Base-by-base conservation (phyloP, 768 basidiomycete genomes). In the Tylopilus sp. region DNA sequence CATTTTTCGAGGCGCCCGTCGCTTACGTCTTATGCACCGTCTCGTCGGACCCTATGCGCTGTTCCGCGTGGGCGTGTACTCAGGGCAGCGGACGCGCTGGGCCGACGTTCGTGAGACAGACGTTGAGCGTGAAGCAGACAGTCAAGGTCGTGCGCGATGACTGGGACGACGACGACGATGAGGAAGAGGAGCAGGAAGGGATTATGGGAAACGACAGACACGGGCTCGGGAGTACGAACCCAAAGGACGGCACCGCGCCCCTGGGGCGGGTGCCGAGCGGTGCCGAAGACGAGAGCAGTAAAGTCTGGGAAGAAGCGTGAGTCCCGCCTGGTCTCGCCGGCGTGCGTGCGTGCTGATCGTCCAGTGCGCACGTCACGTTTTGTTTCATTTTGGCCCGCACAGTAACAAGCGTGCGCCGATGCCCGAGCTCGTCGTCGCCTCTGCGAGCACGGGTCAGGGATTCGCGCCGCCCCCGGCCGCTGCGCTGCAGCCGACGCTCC, bases 261-360 rank as follows among this genome's bases (percentile, higher is more conserved):
- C n/a, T n/a, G n/a, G n/a, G n/a, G n/a, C n/a, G n/a, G n/a, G n/a
- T n/a, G n/a, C n/a, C n/a, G 40, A 5, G 11, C 12, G 26, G n/a
- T 13, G 22, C 17, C 6, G 25, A 42, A 22, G 29, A 42, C 36
- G 73, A 68, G 30, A 81, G 77, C 29, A 78, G 74, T 63, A 76
- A 72, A 49, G 73, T 89, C 47, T 89, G 87, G 87, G 78, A 83
- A 53, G 76, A 81, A 59, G 87, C 87, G 87, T 89, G 64, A 71
- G 86, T 76, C 30, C 25, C 12, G 21, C 21, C 10, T n/a, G 16
- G 52, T 41, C 31, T 13, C 29, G 29, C 19, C 24, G 43, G 29
- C 59, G 3, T 21, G 16, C 48, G 45, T 28, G 44, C 17, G 54
- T 57, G 48, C 55, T 57, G 51, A 57, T 56, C 50, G 21, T 49